These are phyloP conservation scores for Mycena crocata DNA, from an alignment of 768 basidiomycete species.

Conservation along the genomic window DNA sequence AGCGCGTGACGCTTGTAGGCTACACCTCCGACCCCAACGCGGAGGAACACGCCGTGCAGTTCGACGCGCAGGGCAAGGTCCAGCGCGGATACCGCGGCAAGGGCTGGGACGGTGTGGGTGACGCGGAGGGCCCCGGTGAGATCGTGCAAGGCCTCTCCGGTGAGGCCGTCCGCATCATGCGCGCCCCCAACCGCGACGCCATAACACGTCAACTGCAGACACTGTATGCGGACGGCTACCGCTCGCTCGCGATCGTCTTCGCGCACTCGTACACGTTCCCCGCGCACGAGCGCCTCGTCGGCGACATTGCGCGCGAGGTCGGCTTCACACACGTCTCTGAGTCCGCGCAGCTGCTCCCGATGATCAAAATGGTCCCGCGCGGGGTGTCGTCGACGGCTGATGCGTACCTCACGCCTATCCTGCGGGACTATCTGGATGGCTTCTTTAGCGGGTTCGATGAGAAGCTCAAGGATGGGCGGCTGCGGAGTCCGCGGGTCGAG, in stretches of 20 bases:
- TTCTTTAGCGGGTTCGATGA: constrained; percentile 92
- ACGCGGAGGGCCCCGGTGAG: constrained; percentile 84
- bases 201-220: constrained; percentile 73
- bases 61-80: constrained; percentile 78
- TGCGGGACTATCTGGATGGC: constrained; percentile 86
- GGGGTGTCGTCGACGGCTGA: constrained; percentile 94
- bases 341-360: constrained; percentile 87
- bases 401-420: constrained; percentile 93
- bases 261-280: constrained; percentile 95
- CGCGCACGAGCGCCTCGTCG: constrained; percentile 83
- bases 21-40: constrained; percentile 91
- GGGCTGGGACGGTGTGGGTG: constrained; percentile 77
- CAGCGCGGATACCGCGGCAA: constrained; percentile 77
- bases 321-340: constrained; percentile 94
- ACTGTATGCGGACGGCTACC: constrained; percentile 85
- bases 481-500: constrained; percentile 80
- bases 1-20: constrained; percentile 94
- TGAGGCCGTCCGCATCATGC: constrained; percentile 86
- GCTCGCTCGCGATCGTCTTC: constrained; percentile 89
- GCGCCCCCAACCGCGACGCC: constrained; percentile 57
- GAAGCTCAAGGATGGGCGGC: constrained; percentile 69
- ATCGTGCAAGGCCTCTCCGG: constrained; percentile 87
- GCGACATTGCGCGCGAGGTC: constrained; percentile 75
- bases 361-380: constrained; percentile 96
- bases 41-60: constrained; percentile 80